Percentiles rank a stretch among this genome's conserved stretches.
phyloP scores from a whole-genome alignment of 2,329 filamentous ascomycete species.

The Cylindrodendrum hubeiense region DNA sequence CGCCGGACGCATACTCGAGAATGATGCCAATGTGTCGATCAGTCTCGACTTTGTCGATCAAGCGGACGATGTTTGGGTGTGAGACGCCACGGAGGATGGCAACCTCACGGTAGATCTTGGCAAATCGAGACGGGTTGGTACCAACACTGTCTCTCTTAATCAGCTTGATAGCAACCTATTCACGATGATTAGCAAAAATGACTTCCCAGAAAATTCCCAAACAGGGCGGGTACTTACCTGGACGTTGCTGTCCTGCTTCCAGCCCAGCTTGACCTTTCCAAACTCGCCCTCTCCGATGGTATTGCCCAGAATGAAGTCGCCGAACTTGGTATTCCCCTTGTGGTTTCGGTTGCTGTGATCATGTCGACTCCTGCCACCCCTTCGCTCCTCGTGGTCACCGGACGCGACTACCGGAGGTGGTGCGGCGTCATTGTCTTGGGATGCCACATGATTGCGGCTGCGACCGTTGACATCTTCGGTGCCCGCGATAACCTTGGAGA shows the following conservation, averaged over 20 bases:
- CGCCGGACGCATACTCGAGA: conserved; percentile 96
- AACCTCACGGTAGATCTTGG: conserved; percentile 98
- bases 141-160: conserved; percentile 93
- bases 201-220: background rate
- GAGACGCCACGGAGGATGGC: conserved; percentile 88
- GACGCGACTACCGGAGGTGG: conserved; percentile 59
- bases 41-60: conserved; percentile 99
- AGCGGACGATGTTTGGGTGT: conserved; percentile 95
- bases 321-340: conserved; percentile 85
- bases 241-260: conserved; percentile 94
- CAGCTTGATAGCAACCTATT: conserved; percentile 93
- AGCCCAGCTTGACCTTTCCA: conserved; percentile 97
- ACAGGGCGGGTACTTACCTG: conserved; percentile 63
- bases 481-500: conserved; percentile 75
- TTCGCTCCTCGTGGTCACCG: conserved; percentile 61
- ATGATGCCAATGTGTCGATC: conserved; percentile 98
- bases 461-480: conserved; percentile 48
- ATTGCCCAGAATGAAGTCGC: conserved; percentile 94
- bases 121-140: conserved; percentile 86
- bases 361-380: conserved; percentile 68
- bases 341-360: conserved; percentile 63
- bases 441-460: conserved; percentile 42
- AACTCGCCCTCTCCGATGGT: conserved; percentile 98
- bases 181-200: conserved; percentile 28
- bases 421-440: conserved; percentile 54